Percentiles rank a stretch among this genome's conserved stretches.
phyloP scores from a whole-genome alignment of 345 rosid species.

The Gossypium rotundifolium region DNA sequence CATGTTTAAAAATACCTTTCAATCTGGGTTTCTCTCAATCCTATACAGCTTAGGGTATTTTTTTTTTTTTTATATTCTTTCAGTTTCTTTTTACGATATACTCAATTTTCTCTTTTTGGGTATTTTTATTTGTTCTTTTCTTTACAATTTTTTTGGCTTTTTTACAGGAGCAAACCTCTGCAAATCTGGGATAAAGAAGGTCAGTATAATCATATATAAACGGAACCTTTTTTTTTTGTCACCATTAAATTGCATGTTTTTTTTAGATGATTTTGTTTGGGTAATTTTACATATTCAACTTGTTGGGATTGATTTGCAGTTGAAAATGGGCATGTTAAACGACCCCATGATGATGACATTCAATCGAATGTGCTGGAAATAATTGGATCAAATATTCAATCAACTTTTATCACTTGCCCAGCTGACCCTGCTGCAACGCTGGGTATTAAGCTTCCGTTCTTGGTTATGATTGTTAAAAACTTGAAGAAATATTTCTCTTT shows the following conservation, averaged over 20 bases:
- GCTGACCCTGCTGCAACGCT: constrained; percentile 85
- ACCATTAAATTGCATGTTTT: neutral
- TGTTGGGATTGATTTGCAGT: constrained; percentile 36
- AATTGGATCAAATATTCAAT: constrained; percentile 77
- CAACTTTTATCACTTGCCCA: constrained; percentile 91
- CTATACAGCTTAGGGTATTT: constrained; percentile 70
- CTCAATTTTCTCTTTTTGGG: neutral
- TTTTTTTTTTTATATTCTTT: neutral
- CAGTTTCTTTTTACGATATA: neutral
- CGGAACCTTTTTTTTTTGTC: neutral
- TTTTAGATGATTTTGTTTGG: neutral
- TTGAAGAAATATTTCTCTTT: constrained; percentile 87
- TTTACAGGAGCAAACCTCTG: constrained; percentile 65
- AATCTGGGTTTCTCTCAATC: constrained; percentile 80
- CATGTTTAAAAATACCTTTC: constrained; percentile 85
- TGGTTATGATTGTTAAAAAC: constrained; percentile 90
- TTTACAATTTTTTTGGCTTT: neutral
- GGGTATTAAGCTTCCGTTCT: constrained; percentile 90
- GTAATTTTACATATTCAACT: neutral
- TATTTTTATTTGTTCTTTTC: neutral
- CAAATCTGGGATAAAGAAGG: constrained; percentile 93
- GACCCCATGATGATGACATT: constrained; percentile 80
- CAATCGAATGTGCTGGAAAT: constrained; percentile 91
- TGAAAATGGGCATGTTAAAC: constrained; percentile 77
- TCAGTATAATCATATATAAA: constrained; percentile 14